Base-by-base conservation (phyloP, 208 protist genomes). In the Acanthamoeba quina region DNA sequence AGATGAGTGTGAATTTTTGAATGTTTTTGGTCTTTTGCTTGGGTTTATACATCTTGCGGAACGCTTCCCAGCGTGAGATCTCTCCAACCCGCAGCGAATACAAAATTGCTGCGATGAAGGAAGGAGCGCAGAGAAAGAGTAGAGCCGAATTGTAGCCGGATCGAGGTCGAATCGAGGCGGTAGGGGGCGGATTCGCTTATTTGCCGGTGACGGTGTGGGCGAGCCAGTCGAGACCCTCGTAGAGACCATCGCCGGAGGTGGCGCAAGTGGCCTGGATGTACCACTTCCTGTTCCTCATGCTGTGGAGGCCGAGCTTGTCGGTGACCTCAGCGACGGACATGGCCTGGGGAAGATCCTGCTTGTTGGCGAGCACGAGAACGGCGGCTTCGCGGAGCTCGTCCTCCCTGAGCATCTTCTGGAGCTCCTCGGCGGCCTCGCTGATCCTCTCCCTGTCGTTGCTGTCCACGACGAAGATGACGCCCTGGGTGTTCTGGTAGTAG, bases 351-450 rank as follows among this genome's bases (percentile, higher is more conserved):
- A 90, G 60, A 92, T 76, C 98, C 64, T 98, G 98, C 94, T 98
- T 98, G 96, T 98, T 98, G 41, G 97, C 97, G 83, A 98, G 98
- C 5, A 98, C 96, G 9, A 98, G 96, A 11, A 98, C 47, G n/a
- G 64, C 60, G n/a, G 86, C 86, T 29, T 92, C 82, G 56, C 60
- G 52, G 82, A 90, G 82, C 82, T 90, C 82, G 37, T 68, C 60
- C 21, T 90, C 82, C 60, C 52, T 90, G 29, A 95, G 74, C 88
- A 95, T 80, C 26, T 68, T 89, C 52, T 64, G 72, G 66, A 95
- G 90, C 44, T 95, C 94, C 62, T 95, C 94, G 19, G 94, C 95
- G 26, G 92, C 95, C 34, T 94, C 86, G 44, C 68, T 64, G 34
- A 96, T 34, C 24, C 95, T 29, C 47, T 94, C 49, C 13, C 72